Percentiles rank a stretch among this genome's conserved stretches.
These are phyloP conservation scores for Pseudogymnoascus sp. DNA, from an alignment of 2,329 filamentous ascomycete genomes.

Conservation along the genomic window DNA sequence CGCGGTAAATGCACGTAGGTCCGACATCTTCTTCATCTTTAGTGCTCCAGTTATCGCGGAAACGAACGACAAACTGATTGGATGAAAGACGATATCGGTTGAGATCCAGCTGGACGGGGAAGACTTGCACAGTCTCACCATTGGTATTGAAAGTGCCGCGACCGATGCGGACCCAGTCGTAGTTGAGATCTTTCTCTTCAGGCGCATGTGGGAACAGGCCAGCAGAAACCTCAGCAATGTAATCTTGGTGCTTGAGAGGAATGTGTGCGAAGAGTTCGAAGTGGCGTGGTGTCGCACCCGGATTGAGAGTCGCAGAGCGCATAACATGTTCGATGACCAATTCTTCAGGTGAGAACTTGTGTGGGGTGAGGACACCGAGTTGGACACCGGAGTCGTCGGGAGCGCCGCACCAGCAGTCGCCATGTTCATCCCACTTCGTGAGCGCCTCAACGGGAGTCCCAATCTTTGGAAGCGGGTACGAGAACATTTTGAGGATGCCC, in stretches of 20 bases:
- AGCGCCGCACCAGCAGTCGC: conserved; percentile 80
- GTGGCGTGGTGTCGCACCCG: conserved; percentile 52
- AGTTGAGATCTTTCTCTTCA: conserved; percentile 25
- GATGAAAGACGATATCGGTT: conserved; percentile 39
- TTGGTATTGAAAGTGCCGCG: conserved; percentile 44
- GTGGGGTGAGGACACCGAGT: conserved; percentile 53
- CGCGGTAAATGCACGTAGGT: conserved; percentile 58
- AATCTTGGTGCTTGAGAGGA: conserved; percentile 36
- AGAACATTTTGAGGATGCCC: conserved; percentile 13
- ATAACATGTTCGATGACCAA: conserved; percentile 66
- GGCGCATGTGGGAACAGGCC: conserved; percentile 30
- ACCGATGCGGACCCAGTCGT: conserved; percentile 48
- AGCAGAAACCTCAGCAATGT: conserved; percentile 33
- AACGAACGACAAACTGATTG: conserved; percentile 44
- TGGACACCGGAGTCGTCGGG: conserved; percentile 44
- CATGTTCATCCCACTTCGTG: conserved; percentile 62
- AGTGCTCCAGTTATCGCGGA: conserved; percentile 48
- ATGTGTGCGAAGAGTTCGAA: conserved; percentile 63
- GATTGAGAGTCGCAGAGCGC: conserved; percentile 50
- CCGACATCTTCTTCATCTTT: conserved; percentile 28
- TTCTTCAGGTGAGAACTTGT: conserved; percentile 55
- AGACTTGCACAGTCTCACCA: conserved; percentile 37
- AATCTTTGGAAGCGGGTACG: conserved; percentile 19
- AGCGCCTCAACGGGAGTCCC: conserved; percentile 48
- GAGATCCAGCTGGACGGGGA: conserved; percentile 44